These are phyloP conservation scores for Coemansia sp. DNA, from an alignment of 192 early-diverging fungal species.

Conservation along the genomic window DNA sequence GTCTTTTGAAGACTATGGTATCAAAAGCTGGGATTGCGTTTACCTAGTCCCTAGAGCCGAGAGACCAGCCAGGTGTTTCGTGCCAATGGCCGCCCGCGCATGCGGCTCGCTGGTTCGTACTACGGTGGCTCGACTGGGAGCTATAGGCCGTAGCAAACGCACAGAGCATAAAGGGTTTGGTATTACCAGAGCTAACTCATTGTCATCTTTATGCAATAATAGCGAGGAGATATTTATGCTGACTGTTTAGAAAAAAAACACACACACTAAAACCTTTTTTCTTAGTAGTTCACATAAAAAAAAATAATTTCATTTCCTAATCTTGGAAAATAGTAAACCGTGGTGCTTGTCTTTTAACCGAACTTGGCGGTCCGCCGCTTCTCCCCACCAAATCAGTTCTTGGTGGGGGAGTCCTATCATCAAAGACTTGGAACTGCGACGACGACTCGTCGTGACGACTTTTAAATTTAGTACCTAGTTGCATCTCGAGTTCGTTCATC, in stretches of 20 bases:
- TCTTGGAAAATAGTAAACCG: not conserved
- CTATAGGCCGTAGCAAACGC: not conserved
- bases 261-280: not conserved
- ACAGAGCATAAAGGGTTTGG: not conserved
- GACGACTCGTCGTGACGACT: not conserved
- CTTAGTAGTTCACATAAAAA: not conserved
- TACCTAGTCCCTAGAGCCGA: constrained; percentile 17
- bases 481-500: constrained; percentile 51
- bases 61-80: not conserved
- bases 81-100: not conserved
- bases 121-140: not conserved
- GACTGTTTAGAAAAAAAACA: not conserved
- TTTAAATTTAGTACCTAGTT: constrained; percentile 22
- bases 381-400: not conserved
- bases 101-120: not conserved
- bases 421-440: not conserved
- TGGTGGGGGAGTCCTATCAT: not conserved
- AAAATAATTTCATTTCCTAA: not conserved
- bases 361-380: not conserved
- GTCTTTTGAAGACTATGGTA: constrained; percentile 26
- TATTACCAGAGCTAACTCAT: not conserved
- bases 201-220: not conserved
- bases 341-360: not conserved
- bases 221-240: not conserved
- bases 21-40: constrained; percentile 35